Conservation (phyloP, 1,284 basidiomycete genomes). For the Cutaneotrichosporon sp. region DNA sequence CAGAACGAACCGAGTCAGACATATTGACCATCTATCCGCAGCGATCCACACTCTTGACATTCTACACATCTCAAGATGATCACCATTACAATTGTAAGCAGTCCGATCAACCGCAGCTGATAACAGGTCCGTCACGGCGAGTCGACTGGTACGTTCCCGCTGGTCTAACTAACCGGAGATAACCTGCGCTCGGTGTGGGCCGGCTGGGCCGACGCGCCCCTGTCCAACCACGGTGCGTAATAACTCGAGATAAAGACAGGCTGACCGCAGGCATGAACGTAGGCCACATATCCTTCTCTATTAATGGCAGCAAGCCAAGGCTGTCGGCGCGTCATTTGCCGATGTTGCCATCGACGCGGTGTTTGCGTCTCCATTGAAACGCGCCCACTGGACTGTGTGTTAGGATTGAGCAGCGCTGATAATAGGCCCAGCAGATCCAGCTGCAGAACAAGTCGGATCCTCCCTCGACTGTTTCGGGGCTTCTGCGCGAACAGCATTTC, state of each 20-base stretch:
- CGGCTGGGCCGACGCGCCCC: conserved; percentile 76
- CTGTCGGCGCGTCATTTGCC: conserved; percentile 67
- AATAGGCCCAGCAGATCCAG: conserved; percentile 51
- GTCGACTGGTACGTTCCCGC: conserved; percentile 62
- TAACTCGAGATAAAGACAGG: background rate
- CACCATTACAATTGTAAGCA: conserved; percentile 52
- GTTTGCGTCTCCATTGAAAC: conserved; percentile 74
- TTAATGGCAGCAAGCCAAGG: conserved; percentile 70
- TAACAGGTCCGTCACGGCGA: conserved; percentile 73
- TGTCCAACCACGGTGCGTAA: conserved; percentile 73
- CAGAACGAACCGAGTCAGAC: too few species aligned
- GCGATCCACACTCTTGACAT: too few species aligned
- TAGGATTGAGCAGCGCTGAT: background rate
- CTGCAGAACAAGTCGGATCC: conserved; percentile 41
- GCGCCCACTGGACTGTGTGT: conserved; percentile 59
- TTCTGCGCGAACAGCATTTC: conserved; percentile 53
- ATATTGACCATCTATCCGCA: too few species aligned
- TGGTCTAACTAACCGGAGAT: conserved; percentile 31
- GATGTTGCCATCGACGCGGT: conserved; percentile 64
- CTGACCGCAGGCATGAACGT: conserved; percentile 63
- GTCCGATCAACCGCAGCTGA: background rate
- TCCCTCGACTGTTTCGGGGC: conserved; percentile 35
- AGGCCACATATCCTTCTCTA: conserved; percentile 23
- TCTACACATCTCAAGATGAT: conserved; percentile 41
- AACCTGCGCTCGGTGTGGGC: conserved; percentile 64